Conservation (phyloP, 2,329 filamentous ascomycete species). For the Taxawa tesnikishii region DNA sequence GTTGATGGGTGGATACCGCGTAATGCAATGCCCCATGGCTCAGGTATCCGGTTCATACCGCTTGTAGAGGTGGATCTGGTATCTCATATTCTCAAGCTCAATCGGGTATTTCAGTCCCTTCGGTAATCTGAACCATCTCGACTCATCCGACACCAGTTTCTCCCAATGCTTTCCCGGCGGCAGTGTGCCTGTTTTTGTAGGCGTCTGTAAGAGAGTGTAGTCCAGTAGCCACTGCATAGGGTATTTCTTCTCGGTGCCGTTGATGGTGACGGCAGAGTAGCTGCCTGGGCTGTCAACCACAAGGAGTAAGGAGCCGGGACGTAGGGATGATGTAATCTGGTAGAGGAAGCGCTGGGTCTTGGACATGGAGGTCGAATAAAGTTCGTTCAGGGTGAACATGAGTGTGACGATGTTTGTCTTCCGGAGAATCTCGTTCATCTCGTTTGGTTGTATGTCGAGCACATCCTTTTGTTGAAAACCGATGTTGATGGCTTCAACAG, state of each 20-base stretch:
- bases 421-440: slow-evolving; percentile 20
- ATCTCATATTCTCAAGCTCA: slow-evolving; percentile 85
- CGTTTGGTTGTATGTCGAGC: slow-evolving; percentile 26
- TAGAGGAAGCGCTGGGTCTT: slow-evolving; percentile 69
- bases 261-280: slow-evolving; percentile 70
- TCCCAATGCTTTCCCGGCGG: slow-evolving; percentile 44
- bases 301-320: slow-evolving; percentile 55
- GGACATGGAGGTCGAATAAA: slow-evolving; percentile 67
- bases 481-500: slow-evolving; percentile 19
- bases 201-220: slow-evolving; percentile 51
- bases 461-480: slow-evolving; percentile 40
- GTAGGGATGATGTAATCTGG: slow-evolving; percentile 47
- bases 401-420: slow-evolving; percentile 53
- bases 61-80: slow-evolving; percentile 74
- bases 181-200: slow-evolving; percentile 9
- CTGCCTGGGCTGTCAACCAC: slow-evolving; percentile 89
- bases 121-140: slow-evolving; percentile 68
- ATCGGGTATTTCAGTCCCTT: slow-evolving; percentile 63
- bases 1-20: neutral
- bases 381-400: slow-evolving; percentile 91
- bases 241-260: slow-evolving; percentile 50
- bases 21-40: neutral
- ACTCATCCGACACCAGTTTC: slow-evolving; percentile 63
- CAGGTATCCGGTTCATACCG: slow-evolving; percentile 1
- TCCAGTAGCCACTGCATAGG: slow-evolving; percentile 92